These are phyloP conservation scores for Helianthus tuberosus DNA, from an alignment of 129 eudicot genomes.

Conservation along the genomic window DNA sequence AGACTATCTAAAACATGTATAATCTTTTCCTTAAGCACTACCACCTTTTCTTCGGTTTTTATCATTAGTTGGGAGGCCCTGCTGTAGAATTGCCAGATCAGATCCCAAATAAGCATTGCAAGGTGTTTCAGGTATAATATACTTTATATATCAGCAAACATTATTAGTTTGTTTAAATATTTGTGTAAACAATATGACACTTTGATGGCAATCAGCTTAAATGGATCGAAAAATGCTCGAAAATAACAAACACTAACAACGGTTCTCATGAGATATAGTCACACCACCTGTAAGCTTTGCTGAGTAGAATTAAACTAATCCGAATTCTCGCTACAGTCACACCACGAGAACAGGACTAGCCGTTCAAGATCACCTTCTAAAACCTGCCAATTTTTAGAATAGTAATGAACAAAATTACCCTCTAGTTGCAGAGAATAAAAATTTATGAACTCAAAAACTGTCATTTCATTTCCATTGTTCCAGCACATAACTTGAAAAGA, in stretches of 20 bases:
- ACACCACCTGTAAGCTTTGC: too few relatives aligned
- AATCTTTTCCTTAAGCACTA: too few relatives aligned
- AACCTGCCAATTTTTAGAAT: neutral
- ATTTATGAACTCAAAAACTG: too few relatives aligned
- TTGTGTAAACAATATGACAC: neutral
- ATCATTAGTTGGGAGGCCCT: slow-evolving; percentile 63
- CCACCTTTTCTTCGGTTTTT: too few relatives aligned
- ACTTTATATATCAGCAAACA: neutral
- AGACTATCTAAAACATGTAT: too few relatives aligned
- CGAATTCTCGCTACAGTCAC: neutral
- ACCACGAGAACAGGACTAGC: neutral
- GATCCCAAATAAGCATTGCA: slow-evolving; percentile 52
- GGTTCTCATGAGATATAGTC: neutral
- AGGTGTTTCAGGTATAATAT: slow-evolving; percentile 72
- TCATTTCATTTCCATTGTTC: too few relatives aligned
- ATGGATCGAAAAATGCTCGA: too few relatives aligned
- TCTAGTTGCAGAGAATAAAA: neutral
- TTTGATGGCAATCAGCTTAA: neutral
- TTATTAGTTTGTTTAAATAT: neutral
- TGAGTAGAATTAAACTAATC: neutral
- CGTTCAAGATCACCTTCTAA: neutral
- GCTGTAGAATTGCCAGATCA: slow-evolving; percentile 43
- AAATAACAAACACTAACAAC: too few relatives aligned
- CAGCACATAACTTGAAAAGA: too few relatives aligned
- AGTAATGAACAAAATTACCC: neutral